Percentiles rank a stretch among this genome's conserved stretches.
Conservation (phyloP, 495 filamentous ascomycete species). For the Penicillium arizonense region DNA sequence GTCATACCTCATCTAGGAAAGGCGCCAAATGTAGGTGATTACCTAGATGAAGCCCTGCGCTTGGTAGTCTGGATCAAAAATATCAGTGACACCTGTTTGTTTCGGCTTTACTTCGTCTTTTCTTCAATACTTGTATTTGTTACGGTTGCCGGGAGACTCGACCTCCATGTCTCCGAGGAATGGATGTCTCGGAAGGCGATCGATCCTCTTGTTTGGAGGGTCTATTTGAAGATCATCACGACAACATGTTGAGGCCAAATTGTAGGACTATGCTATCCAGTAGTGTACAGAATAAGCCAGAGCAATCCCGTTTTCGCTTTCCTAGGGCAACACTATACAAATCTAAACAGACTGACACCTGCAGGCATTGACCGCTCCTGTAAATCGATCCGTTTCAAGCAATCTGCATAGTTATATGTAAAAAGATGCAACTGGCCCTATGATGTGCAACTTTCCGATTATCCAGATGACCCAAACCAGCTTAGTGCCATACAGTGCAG, state of each 20-base stretch:
- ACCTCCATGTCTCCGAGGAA: background rate
- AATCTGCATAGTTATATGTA: background rate
- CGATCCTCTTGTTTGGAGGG: background rate
- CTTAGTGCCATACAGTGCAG: background rate
- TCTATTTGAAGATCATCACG: background rate
- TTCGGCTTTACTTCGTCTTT: background rate
- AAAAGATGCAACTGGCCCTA: slow-evolving; percentile 11
- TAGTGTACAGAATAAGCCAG: background rate
- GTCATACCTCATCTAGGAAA: slow-evolving; percentile 33
- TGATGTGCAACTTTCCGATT: background rate
- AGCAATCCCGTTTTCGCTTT: background rate
- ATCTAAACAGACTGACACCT: background rate
- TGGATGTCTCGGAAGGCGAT: background rate
- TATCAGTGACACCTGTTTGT: background rate
- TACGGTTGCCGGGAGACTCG: slow-evolving; percentile 1
- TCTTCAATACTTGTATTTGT: background rate
- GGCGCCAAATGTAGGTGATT: slow-evolving; percentile 2
- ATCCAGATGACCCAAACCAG: slow-evolving; percentile 5
- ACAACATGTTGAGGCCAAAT: background rate
- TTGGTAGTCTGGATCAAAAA: too few relatives aligned
- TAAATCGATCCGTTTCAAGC: slow-evolving; percentile 3
- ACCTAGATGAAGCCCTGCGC: too few relatives aligned
- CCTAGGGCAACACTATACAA: background rate
- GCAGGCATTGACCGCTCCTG: slow-evolving; percentile 1
- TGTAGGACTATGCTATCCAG: background rate